These are phyloP conservation scores for Candida xyloterini DNA, from an alignment of 805 yeast species.

Conservation along the genomic window DNA sequence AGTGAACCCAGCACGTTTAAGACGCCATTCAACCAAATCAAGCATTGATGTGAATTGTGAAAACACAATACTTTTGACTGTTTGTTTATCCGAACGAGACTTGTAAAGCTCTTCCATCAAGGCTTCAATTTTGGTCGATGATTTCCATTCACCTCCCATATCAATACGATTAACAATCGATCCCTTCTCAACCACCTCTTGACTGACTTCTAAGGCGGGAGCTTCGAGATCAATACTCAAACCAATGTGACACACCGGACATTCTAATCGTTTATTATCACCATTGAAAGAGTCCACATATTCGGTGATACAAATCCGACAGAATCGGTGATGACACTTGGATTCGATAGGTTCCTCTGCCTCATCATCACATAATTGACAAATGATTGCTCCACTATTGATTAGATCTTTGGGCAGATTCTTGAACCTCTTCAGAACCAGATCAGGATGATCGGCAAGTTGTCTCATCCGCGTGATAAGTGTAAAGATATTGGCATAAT, in stretches of 20 bases:
- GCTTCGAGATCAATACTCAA: slow-evolving; percentile 86
- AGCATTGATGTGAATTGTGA: slow-evolving; percentile 97
- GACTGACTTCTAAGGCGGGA: slow-evolving; percentile 73
- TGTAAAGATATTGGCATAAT: slow-evolving; percentile 95
- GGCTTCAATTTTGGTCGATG: slow-evolving; percentile 96
- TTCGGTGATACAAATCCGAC: slow-evolving; percentile 89
- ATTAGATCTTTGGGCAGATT: slow-evolving; percentile 35
- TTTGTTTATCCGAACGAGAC: slow-evolving; percentile 78
- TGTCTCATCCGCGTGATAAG: slow-evolving; percentile 97
- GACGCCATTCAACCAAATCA: slow-evolving; percentile 93
- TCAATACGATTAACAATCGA: slow-evolving; percentile 85
- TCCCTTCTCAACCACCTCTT: slow-evolving; percentile 54
- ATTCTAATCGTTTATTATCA: slow-evolving; percentile 53
- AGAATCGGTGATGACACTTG: slow-evolving; percentile 89
- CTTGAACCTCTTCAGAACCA: slow-evolving; percentile 70
- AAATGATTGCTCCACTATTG: slow-evolving; percentile 58
- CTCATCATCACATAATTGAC: slow-evolving; percentile 95
- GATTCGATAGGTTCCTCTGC: slow-evolving; percentile 97
- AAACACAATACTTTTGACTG: slow-evolving; percentile 93
- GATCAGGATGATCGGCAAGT: slow-evolving; percentile 96
- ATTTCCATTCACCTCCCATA: slow-evolving; percentile 85
- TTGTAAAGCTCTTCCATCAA: slow-evolving; percentile 88
- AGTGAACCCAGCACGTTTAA: slow-evolving; percentile 90
- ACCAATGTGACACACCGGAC: slow-evolving; percentile 96
- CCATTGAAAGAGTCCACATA: slow-evolving; percentile 82